phyloP scores from a whole-genome alignment of 352 stramenopile genomes.

The Pythium dissotocum region DNA sequence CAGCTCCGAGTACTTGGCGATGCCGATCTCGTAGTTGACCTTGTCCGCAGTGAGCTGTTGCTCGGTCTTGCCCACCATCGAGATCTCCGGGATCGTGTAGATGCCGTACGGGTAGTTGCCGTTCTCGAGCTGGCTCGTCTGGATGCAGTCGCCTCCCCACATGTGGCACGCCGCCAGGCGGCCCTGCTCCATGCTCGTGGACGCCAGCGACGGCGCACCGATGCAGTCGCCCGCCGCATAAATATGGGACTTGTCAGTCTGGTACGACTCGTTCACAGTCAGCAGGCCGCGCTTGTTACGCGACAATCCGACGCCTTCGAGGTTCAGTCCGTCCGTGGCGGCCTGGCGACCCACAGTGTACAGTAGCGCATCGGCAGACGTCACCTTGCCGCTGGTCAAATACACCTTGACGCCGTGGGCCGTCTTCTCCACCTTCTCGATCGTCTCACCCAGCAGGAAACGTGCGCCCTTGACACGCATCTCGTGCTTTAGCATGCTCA shows the following conservation, averaged over 20 bases:
- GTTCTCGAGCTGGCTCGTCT: slow-evolving; percentile 72
- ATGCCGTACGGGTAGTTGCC: slow-evolving; percentile 91
- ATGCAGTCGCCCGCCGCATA: slow-evolving; percentile 91
- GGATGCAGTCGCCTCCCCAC: slow-evolving; percentile 63
- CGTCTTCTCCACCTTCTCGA: slow-evolving; percentile 72
- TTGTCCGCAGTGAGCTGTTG: slow-evolving; percentile 79
- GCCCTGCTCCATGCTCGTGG: slow-evolving; percentile 90
- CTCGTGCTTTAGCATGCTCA: slow-evolving; percentile 86
- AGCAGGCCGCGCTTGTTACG: slow-evolving; percentile 81
- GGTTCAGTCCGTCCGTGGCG: slow-evolving; percentile 78
- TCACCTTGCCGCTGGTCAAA: slow-evolving; percentile 75
- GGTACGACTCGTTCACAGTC: slow-evolving; percentile 87
- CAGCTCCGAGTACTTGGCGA: slow-evolving; percentile 87
- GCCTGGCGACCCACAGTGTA: slow-evolving; percentile 82
- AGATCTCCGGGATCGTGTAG: slow-evolving; percentile 92
- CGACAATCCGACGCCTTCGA: slow-evolving; percentile 78
- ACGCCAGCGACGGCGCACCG: slow-evolving; percentile 81
- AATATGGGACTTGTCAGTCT: slow-evolving; percentile 83
- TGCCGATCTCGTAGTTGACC: slow-evolving; percentile 86
- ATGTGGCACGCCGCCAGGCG: slow-evolving; percentile 85
- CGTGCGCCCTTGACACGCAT: slow-evolving; percentile 89
- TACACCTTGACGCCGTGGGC: slow-evolving; percentile 62
- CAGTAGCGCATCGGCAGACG: slow-evolving; percentile 70
- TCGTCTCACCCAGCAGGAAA: slow-evolving; percentile 81
- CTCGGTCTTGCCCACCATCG: slow-evolving; percentile 90